Percentiles rank a stretch among this genome's conserved stretches.
phyloP scores from a whole-genome alignment of 148 eudicot species.

The Pharnaceum exiguum region DNA sequence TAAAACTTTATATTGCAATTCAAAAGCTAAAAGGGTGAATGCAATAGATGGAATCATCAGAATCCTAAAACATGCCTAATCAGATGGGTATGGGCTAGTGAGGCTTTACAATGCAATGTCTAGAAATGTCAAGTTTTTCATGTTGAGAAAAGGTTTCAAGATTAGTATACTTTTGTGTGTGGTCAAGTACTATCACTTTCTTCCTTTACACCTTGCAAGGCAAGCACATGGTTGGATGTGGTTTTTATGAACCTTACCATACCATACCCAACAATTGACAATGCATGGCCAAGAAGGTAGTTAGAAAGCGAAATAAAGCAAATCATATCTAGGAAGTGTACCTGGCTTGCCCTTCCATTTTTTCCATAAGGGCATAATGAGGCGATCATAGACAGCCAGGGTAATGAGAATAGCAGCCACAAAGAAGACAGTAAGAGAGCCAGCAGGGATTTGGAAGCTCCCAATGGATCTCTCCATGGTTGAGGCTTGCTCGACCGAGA shows the following conservation, averaged over 20 bases:
- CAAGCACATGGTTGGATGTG: slow-evolving; percentile 9
- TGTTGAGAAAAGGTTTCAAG: too few relatives aligned
- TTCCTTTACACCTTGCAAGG: slow-evolving; percentile 12
- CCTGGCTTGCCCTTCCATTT: slow-evolving; percentile 60
- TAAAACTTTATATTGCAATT: too few relatives aligned
- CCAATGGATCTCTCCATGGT: slow-evolving; percentile 67
- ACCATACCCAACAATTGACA: slow-evolving; percentile 5
- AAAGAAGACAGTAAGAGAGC: slow-evolving; percentile 71
- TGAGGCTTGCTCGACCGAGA: slow-evolving; percentile 74
- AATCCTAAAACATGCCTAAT: too few relatives aligned
- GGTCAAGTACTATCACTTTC: slow-evolving; percentile 5
- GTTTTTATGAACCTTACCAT: not conserved
- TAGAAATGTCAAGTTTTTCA: too few relatives aligned
- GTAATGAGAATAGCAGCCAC: slow-evolving; percentile 61
- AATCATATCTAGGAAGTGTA: slow-evolving; percentile 15
- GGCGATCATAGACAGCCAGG: slow-evolving; percentile 54
- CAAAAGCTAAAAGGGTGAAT: too few relatives aligned
- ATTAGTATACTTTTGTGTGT: not conserved
- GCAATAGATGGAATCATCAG: too few relatives aligned
- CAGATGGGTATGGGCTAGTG: too few relatives aligned
- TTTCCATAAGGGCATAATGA: slow-evolving; percentile 59
- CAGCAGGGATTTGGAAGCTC: slow-evolving; percentile 64
- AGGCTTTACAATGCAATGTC: too few relatives aligned
- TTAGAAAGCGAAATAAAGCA: not conserved
- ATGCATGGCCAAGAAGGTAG: not conserved